phyloP scores from a whole-genome alignment of 768 basidiomycete genomes.

The Asterophora parasitica region DNA sequence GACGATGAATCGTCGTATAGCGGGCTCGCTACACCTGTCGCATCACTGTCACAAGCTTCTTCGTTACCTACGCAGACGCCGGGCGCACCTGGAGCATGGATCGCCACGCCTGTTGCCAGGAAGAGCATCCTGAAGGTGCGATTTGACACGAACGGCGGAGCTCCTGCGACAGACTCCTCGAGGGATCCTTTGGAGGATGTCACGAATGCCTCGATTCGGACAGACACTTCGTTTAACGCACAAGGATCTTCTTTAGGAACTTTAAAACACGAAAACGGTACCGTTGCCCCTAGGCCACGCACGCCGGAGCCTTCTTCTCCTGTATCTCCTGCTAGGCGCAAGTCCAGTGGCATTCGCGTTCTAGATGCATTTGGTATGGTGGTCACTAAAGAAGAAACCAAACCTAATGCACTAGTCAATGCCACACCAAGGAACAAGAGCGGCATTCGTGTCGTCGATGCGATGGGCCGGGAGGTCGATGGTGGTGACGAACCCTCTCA shows the following conservation, averaged over 20 bases:
- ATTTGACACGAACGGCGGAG: conserved; percentile 46
- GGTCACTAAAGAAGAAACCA: conserved; percentile 9
- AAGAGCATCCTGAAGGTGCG: conserved; percentile 70
- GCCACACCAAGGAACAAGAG: conserved; percentile 29
- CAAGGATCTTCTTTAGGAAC: background rate
- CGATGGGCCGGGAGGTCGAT: conserved; percentile 60
- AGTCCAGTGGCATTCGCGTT: conserved; percentile 53
- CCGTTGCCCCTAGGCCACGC: conserved; percentile 1
- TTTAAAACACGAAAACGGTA: background rate
- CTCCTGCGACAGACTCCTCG: conserved; percentile 6
- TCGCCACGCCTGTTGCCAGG: conserved; percentile 48
- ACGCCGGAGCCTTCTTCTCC: conserved; percentile 17
- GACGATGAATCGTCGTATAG: conserved; percentile 22
- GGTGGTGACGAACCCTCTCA: conserved; percentile 20
- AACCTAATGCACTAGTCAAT: background rate
- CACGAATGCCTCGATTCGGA: conserved; percentile 5
- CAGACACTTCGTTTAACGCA: background rate
- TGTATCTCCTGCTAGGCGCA: conserved; percentile 21
- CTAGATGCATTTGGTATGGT: conserved; percentile 69
- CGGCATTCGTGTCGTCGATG: conserved; percentile 59
- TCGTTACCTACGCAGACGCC: conserved; percentile 53
- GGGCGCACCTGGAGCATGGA: conserved; percentile 67
- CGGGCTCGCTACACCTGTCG: conserved; percentile 42
- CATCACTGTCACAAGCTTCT: conserved; percentile 46
- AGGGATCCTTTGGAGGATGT: conserved; percentile 7